These are phyloP conservation scores for Umbellularia californica DNA, from an alignment of 164 flowering plant genomes.

Conservation along the genomic window DNA sequence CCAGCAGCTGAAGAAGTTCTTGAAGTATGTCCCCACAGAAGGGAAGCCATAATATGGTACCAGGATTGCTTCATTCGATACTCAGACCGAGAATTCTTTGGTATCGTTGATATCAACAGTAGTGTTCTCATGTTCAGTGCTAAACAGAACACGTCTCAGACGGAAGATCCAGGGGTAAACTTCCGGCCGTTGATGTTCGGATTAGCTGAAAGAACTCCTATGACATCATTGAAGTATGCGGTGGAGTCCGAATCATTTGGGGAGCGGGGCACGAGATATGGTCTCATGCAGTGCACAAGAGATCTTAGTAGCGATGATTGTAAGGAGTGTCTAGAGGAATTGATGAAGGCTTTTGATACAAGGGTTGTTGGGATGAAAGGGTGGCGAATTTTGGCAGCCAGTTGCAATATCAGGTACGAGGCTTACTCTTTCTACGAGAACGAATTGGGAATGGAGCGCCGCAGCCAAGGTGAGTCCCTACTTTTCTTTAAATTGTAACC, in stretches of 20 bases:
- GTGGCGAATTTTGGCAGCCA: background rate
- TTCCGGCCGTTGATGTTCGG: background rate
- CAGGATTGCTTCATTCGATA: constrained; percentile 7
- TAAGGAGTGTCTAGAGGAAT: background rate
- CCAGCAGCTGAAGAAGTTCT: background rate
- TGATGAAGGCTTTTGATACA: background rate
- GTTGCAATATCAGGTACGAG: constrained; percentile 1
- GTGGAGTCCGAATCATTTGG: background rate
- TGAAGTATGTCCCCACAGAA: constrained; percentile 1
- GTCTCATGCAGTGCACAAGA: constrained; percentile 6
- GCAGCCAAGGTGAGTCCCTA: background rate
- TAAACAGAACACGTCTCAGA: background rate
- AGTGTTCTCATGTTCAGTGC: background rate
- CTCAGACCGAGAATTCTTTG: constrained; percentile 1
- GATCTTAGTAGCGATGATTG: background rate
- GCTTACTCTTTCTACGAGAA: background rate
- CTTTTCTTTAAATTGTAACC: too few species aligned
- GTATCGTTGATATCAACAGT: background rate
- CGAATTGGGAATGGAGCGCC: too few species aligned
- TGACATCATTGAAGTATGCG: background rate
- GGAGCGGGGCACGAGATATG: background rate
- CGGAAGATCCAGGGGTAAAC: background rate
- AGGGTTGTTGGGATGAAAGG: background rate
- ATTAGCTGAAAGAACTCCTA: too few species aligned
- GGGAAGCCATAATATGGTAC: constrained; percentile 8